These are phyloP conservation scores for Penicillium sp. DNA, from an alignment of 2,329 filamentous ascomycete species.

Conservation along the genomic window DNA sequence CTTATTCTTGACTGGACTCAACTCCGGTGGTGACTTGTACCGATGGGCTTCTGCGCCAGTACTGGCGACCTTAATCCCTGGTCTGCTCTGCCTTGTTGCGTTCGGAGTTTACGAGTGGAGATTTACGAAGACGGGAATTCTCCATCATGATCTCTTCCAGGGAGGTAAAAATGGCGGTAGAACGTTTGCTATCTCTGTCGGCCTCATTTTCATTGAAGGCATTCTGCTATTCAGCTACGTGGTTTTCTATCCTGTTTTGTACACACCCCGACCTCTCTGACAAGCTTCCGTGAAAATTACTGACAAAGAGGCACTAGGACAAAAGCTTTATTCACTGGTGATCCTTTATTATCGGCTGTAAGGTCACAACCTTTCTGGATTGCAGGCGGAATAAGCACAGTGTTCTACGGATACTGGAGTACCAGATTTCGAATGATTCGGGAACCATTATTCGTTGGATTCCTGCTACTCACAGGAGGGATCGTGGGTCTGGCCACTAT, in stretches of 20 bases:
- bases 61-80: slow-evolving; percentile 6
- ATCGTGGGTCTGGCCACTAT: slow-evolving; percentile 4
- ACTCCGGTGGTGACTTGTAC: slow-evolving; percentile 7
- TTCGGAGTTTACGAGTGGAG: slow-evolving; percentile 12
- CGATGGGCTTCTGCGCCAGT: slow-evolving; percentile 4
- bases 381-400: slow-evolving; percentile 2
- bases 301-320: not conserved
- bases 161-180: not conserved
- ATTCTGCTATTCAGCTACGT: slow-evolving; percentile 8
- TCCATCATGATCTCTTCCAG: slow-evolving; percentile 7
- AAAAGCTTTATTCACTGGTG: not conserved
- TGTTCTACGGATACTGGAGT: slow-evolving; percentile 5
- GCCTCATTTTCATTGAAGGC: slow-evolving; percentile 11
- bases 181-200: slow-evolving; percentile 8
- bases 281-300: not conserved
- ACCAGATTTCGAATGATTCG: slow-evolving; percentile 5
- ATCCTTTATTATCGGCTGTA: slow-evolving; percentile 1
- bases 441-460: slow-evolving; percentile 1
- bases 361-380: slow-evolving; percentile 2
- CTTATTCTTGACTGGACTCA: slow-evolving; percentile 5
- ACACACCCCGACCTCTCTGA: not conserved
- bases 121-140: slow-evolving; percentile 8
- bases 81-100: slow-evolving; percentile 1
- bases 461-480: slow-evolving; percentile 4
- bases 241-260: slow-evolving; percentile 8